A percentile compares a stretch with the other conserved stretches of the same genome.
These are phyloP conservation scores for Colletotrichum spinosum DNA, from an alignment of 2,329 filamentous ascomycete genomes.

Conservation along the genomic window DNA sequence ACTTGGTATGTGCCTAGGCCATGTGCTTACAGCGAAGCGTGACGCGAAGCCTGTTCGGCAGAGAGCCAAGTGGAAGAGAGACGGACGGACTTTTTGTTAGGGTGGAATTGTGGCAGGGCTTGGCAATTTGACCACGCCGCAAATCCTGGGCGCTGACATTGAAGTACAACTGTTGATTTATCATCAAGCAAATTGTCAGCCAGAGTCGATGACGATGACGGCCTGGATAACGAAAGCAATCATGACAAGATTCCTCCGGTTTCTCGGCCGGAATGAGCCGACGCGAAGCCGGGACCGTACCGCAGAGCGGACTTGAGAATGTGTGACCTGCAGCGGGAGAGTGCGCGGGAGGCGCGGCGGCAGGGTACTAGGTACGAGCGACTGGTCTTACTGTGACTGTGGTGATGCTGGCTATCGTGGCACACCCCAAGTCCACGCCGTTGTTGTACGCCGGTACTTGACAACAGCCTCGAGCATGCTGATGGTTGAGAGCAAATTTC, in stretches of 20 bases:
- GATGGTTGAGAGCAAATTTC: neutral
- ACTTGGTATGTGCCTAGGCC: conserved; percentile 1
- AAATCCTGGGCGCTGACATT: too few species aligned
- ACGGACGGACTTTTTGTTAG: conserved; percentile 29
- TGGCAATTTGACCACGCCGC: conserved; percentile 13
- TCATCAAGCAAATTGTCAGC: neutral
- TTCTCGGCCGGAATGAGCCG: conserved; percentile 21
- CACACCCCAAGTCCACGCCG: neutral
- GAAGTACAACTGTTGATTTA: conserved; percentile 11
- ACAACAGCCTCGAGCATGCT: too few species aligned
- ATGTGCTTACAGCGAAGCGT: conserved; percentile 22
- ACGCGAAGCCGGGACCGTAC: neutral
- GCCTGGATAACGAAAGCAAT: neutral
- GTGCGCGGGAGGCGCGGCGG: conserved; percentile 20
- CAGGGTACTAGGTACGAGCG: neutral
- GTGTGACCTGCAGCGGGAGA: conserved; percentile 25
- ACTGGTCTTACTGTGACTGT: too few species aligned
- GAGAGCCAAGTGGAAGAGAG: conserved; percentile 11
- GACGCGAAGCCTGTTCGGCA: conserved; percentile 7
- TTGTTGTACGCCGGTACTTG: too few species aligned
- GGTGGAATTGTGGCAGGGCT: conserved; percentile 4
- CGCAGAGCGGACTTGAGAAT: neutral
- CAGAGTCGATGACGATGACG: too few species aligned
- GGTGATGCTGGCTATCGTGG: neutral
- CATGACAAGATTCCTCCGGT: conserved; percentile 20